Evolutionary conservation across 306 rosid genomes (phyloP).

Genomic region (Styphnolobium japonicum): DNA sequence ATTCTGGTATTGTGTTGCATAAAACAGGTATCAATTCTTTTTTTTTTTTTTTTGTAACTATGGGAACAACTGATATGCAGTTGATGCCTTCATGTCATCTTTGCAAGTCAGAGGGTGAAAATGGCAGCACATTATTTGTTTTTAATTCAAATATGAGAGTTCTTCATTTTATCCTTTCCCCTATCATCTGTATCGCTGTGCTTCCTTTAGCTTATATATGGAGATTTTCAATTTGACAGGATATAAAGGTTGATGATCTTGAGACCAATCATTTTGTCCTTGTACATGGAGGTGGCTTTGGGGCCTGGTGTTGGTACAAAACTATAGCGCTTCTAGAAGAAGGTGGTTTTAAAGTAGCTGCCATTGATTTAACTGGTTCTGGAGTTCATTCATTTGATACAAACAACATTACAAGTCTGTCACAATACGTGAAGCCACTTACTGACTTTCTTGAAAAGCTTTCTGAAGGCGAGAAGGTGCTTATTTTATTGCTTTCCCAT

Average conservation of each 20-base stretch:
- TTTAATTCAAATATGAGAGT: background rate
- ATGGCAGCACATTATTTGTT: background rate
- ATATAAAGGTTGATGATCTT: slow-evolving; percentile 70
- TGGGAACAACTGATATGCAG: background rate
- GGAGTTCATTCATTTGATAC: slow-evolving; percentile 83
- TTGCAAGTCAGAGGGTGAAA: background rate
- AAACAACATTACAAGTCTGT: slow-evolving; percentile 64
- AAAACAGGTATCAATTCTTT: background rate
- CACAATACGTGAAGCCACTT: slow-evolving; percentile 89
- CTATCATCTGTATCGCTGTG: background rate
- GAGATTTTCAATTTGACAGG: slow-evolving; percentile 47
- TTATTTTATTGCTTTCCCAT: background rate
- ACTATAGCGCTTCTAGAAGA: slow-evolving; percentile 95
- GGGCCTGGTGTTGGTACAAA: slow-evolving; percentile 99
- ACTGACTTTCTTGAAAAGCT: slow-evolving; percentile 72
- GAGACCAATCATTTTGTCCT: slow-evolving; percentile 90
- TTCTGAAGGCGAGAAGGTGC: slow-evolving; percentile 77
- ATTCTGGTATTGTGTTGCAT: background rate
- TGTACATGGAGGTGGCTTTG: slow-evolving; percentile 98
- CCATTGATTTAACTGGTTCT: slow-evolving; percentile 89
- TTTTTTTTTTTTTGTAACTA: background rate
- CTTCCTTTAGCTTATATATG: slow-evolving; percentile 18
- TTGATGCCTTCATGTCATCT: background rate
- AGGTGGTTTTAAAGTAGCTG: slow-evolving; percentile 78
- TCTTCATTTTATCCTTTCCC: background rate